Evolutionary conservation across 441 rosid genomes (phyloP).

Genomic region (Erodium moschatum): DNA sequence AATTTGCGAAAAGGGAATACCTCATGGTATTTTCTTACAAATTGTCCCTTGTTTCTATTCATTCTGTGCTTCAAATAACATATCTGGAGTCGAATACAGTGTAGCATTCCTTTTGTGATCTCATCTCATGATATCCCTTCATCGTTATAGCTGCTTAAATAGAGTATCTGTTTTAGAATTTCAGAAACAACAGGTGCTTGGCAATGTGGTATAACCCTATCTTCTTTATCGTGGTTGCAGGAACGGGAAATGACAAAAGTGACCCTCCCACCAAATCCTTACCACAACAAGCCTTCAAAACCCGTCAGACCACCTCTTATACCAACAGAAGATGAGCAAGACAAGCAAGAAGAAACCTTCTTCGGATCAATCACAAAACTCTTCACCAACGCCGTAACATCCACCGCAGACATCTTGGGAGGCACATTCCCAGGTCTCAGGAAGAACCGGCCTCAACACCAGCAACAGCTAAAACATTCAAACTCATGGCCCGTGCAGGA

Average conservation of each 20-base stretch:
- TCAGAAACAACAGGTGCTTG: no score
- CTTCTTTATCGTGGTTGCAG: constrained; percentile 29
- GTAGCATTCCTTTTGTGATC: no score
- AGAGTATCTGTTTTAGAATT: neutral
- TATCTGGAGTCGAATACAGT: no score
- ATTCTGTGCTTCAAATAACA: no score
- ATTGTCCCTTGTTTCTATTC: neutral
- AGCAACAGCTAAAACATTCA: constrained; percentile 29
- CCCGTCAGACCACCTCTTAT: constrained; percentile 63
- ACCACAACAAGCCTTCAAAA: constrained; percentile 36
- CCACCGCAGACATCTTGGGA: constrained; percentile 41
- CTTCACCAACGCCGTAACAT: constrained; percentile 27
- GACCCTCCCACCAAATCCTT: constrained; percentile 12
- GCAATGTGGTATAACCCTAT: neutral
- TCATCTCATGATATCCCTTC: neutral
- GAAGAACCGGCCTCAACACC: constrained; percentile 34
- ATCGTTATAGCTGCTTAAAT: neutral
- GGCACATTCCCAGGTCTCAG: constrained; percentile 53
- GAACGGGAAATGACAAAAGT: constrained; percentile 27
- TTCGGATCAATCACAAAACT: constrained; percentile 54
- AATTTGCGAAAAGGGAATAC: no score
- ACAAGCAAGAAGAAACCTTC: constrained; percentile 66
- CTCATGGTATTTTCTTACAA: neutral
- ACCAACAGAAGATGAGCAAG: constrained; percentile 52
- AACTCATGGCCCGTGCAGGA: constrained; percentile 77